A percentile compares a stretch with the other conserved stretches of the same genome.
Evolutionary conservation across 345 rosid species (phyloP).

Genomic region (Corchorus olitorius): DNA sequence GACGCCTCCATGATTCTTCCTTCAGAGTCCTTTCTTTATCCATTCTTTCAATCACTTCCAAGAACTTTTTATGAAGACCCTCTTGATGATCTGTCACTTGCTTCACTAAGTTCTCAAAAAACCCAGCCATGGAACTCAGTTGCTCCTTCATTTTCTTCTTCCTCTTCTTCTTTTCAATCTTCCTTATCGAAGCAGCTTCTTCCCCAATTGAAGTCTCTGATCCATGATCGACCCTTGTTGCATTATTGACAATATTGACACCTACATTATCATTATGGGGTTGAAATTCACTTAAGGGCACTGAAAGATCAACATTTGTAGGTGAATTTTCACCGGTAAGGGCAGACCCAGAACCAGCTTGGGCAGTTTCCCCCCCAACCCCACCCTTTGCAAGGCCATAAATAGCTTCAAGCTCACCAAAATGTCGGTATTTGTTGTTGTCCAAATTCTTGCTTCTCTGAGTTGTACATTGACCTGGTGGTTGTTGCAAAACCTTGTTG

Average conservation of each 20-base stretch:
- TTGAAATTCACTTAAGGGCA: constrained; percentile 12
- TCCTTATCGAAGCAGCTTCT: constrained; percentile 27
- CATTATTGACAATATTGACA: constrained; percentile 8
- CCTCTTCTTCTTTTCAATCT: constrained; percentile 34
- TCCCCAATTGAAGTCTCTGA: constrained; percentile 35
- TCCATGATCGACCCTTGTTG: constrained; percentile 32
- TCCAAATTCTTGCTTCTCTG: constrained; percentile 30
- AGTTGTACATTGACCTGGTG: constrained; percentile 9
- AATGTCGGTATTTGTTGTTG: constrained; percentile 30
- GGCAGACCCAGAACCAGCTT: constrained; percentile 44
- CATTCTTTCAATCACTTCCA: constrained; percentile 47
- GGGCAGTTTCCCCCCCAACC: constrained; percentile 25
- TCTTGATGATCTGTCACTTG: constrained; percentile 54
- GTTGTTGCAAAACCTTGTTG: constrained; percentile 4
- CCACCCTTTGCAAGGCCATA: constrained; percentile 28
- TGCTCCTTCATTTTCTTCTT: constrained; percentile 40
- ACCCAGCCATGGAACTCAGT: constrained; percentile 24
- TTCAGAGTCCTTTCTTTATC: constrained; percentile 39
- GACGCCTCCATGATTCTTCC: constrained; percentile 43
- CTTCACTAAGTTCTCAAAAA: constrained; percentile 45
- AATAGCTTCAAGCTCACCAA: constrained; percentile 49
- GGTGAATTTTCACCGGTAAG: constrained; percentile 37
- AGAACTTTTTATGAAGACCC: constrained; percentile 36
- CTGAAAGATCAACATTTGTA: constrained; percentile 15
- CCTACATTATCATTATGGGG: constrained; percentile 24